Base-by-base conservation (phyloP, 108 stramenopile species). In the Skeletonema potamos region DNA sequence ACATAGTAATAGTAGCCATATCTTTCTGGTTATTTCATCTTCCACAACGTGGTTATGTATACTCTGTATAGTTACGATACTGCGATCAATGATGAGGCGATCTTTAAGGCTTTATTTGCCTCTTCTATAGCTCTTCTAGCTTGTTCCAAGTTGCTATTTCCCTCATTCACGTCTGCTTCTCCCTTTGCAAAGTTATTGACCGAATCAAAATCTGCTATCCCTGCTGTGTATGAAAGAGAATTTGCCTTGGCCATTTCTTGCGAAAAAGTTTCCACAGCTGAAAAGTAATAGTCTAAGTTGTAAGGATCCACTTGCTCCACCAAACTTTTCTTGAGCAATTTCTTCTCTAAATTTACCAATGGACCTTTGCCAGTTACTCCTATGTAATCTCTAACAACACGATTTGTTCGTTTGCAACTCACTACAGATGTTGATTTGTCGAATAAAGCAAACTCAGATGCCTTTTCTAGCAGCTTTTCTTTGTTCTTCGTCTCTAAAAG, bases 361-460 rank as follows among this genome's bases (percentile, higher is more conserved):
- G 90, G 90, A 11, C 90, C 86, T 57, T 86, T 89, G 32, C 90
- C 90, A 6, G 90, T 92, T 29, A 80, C 84, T 12, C 90, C 90
- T 27, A 91, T 66, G 60, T 91, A 91, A 59, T 88, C 87, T 56
- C 90, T 62, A 7, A 91, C 86, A 37, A 86, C 82, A 43, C 82
- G 69, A 76, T 87, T 87, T 3, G 79, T 79, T 48, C 78, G 84
- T 76, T 88, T 88, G 56, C 91, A 92, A n/a, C 74, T 84, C 41
- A 86, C 85, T 1, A 89, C 76, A 0, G 83, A 82, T 26, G 86
- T 84, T 12, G 77, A 80, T 61, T 93, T 93, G 68, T 93, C 92
- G 66, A 90, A 93, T 30, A 93, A 67, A 17, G 92, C 92, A 76
- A 84, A 87, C 8, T 82, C 87, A 5, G 74, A 77, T 28, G 92